Conservation (phyloP, 169 alveolate genomes). For the Cryptosporidium sp. region DNA sequence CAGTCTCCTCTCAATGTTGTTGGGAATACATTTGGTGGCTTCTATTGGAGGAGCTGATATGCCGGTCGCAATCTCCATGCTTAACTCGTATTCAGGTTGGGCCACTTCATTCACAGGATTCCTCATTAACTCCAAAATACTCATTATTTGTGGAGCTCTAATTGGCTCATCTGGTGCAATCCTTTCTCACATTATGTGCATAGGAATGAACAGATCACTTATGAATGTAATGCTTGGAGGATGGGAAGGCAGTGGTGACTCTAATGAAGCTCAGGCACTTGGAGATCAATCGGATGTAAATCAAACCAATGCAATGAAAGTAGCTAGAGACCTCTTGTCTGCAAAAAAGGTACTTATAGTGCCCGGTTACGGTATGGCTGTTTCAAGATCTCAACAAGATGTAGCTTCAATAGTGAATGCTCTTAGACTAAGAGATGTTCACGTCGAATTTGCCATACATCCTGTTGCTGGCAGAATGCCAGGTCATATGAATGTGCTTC, state of each 20-base stretch:
- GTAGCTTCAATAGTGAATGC: conserved; percentile 84
- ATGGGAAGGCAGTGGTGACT: conserved; percentile 82
- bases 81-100: conserved; percentile 94
- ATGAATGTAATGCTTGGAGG: conserved; percentile 90
- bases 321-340: conserved; percentile 87
- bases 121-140: conserved; percentile 88
- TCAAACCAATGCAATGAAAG: conserved; percentile 83
- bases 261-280: conserved; percentile 68
- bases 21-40: conserved; percentile 89
- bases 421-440: conserved; percentile 83
- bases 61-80: conserved; percentile 94
- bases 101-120: conserved; percentile 93
- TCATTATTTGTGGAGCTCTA: conserved; percentile 93
- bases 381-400: conserved; percentile 87
- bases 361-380: conserved; percentile 97
- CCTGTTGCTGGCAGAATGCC: conserved; percentile 99
- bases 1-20: conserved; percentile 81
- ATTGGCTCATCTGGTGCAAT: conserved; percentile 95
- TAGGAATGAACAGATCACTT: conserved; percentile 93
- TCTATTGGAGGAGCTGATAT: conserved; percentile 95
- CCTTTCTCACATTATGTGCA: conserved; percentile 94
- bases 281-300: conserved; percentile 80
- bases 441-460: conserved; percentile 94
- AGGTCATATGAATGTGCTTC: conserved; percentile 95
- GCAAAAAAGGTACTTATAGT: conserved; percentile 90